Conservation (phyloP, 208 protist species). For the Dictyostelium gargantuum region DNA sequence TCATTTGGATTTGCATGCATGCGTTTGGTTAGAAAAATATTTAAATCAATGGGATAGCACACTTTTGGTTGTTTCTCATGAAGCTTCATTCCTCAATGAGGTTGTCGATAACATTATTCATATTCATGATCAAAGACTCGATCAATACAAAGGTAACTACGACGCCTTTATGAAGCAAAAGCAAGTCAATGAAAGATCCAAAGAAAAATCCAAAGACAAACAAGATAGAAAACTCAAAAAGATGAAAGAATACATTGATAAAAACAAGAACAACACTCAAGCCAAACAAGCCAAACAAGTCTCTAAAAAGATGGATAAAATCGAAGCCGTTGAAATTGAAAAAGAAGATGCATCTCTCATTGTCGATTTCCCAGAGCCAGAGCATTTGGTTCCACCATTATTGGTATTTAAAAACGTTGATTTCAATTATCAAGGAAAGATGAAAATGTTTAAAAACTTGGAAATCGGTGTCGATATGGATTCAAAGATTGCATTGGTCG, state of each 20-base stretch:
- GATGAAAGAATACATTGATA: slow-evolving; percentile 71
- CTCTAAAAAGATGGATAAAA: slow-evolving; percentile 33
- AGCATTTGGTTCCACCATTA: slow-evolving; percentile 27
- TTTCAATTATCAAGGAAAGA: slow-evolving; percentile 54
- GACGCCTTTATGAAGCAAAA: slow-evolving; percentile 73
- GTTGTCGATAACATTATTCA: slow-evolving; percentile 90
- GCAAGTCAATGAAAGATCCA: background rate
- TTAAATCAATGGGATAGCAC: slow-evolving; percentile 94
- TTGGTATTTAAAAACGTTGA: slow-evolving; percentile 59
- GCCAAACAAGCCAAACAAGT: background rate
- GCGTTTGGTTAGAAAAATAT: slow-evolving; percentile 98
- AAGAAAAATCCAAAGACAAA: slow-evolving; percentile 38
- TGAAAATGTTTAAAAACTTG: slow-evolving; percentile 49
- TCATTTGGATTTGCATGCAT: slow-evolving; percentile 97
- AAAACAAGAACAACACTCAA: slow-evolving; percentile 46
- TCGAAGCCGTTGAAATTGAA: slow-evolving; percentile 16
- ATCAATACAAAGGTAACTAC: slow-evolving; percentile 86
- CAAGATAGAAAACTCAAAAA: slow-evolving; percentile 63
- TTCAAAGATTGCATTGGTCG: slow-evolving; percentile 95
- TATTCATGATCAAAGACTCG: slow-evolving; percentile 80
- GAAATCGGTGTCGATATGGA: slow-evolving; percentile 95
- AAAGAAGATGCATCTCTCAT: slow-evolving; percentile 26
- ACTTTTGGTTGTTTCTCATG: slow-evolving; percentile 96
- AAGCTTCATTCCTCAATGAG: slow-evolving; percentile 94
- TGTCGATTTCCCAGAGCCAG: slow-evolving; percentile 72